Base-by-base conservation (phyloP, 495 filamentous ascomycete genomes). In the Clohesyomyces aquaticus region DNA sequence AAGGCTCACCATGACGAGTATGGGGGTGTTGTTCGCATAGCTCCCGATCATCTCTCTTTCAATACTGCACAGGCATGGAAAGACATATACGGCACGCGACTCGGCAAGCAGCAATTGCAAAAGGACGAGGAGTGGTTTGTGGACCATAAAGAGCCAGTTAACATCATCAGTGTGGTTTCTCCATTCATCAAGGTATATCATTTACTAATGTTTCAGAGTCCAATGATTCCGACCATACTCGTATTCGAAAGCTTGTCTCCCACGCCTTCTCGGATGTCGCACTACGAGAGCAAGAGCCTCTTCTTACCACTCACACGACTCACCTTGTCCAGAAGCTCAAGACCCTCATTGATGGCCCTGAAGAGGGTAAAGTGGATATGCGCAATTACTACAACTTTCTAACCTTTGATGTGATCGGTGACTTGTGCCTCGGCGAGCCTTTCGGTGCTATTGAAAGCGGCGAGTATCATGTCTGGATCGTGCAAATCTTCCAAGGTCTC, bases 1-100 rank as follows among this genome's bases (percentile, higher is more conserved):
- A 51, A 53, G 18, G 52, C 12, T n/a, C 61, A 73, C 4, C 63
- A 70, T 21, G 61, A 65, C 19, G 42, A 58, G 28, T 65, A 65
- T 45, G 61, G 61, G 9, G 28, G 18, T 6, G 28, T 65, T 6
- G 61, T 65, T 12, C 43, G 61, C 1, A 57, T 65, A 8, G 42
- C 35, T 11, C 61, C 61, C 2, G 28, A 65, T 22, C 16, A 45
- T 4, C 18, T 65, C 0, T 52, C 54, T 0, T 58, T 51, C 53
- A 57, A 42, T 27, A 49, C 23, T 11, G 25, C 50, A 3, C 8
- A 55, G 16, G 61, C 61, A 16, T 65, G 57, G 57, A n/a, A n/a
- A n/a, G n/a, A n/a, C n/a, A n/a, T n/a, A n/a, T n/a, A n/a, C n/a
- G n/a, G n/a, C n/a, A n/a, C n/a, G n/a, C n/a, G n/a, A n/a, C n/a